Evolutionary conservation across 805 yeast species (phyloP).

Genomic region (Candida patagonica): DNA sequence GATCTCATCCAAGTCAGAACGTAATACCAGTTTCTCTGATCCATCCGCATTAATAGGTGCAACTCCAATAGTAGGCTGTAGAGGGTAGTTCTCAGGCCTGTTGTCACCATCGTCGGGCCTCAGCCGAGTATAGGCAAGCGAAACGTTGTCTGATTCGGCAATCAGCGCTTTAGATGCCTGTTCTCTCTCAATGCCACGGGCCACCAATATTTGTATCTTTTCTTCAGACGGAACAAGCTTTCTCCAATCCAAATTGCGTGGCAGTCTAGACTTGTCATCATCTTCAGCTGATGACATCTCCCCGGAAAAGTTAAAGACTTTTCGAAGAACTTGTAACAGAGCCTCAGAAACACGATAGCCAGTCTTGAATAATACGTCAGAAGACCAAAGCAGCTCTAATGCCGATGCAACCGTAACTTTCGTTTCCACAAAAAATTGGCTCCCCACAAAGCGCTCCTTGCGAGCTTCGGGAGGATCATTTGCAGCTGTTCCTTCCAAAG

Average conservation of each 20-base stretch:
- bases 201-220: conserved; percentile 17
- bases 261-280: conserved; percentile 10
- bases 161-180: neutral
- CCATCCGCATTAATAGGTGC: conserved; percentile 12
- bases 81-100: neutral
- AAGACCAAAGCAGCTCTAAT: conserved; percentile 14
- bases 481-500: conserved; percentile 14
- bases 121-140: neutral
- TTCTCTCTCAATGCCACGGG: neutral
- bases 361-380: conserved; percentile 10
- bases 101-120: neutral
- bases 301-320: conserved; percentile 15
- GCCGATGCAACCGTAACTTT: conserved; percentile 18
- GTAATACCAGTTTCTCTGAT: neutral
- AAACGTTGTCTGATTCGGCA: neutral
- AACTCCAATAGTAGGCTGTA: neutral
- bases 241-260: conserved; percentile 17
- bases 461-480: conserved; percentile 17
- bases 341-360: conserved; percentile 10
- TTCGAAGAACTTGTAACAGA: conserved; percentile 14
- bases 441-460: conserved; percentile 21
- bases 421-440: conserved; percentile 25
- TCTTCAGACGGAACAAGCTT: conserved; percentile 21
- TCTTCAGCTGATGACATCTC: conserved; percentile 7
- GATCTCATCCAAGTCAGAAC: neutral